Percentiles rank a stretch among this genome's conserved stretches.
These are phyloP conservation scores for Cercospora sesami DNA, from an alignment of 2,329 filamentous ascomycete genomes.

Conservation along the genomic window DNA sequence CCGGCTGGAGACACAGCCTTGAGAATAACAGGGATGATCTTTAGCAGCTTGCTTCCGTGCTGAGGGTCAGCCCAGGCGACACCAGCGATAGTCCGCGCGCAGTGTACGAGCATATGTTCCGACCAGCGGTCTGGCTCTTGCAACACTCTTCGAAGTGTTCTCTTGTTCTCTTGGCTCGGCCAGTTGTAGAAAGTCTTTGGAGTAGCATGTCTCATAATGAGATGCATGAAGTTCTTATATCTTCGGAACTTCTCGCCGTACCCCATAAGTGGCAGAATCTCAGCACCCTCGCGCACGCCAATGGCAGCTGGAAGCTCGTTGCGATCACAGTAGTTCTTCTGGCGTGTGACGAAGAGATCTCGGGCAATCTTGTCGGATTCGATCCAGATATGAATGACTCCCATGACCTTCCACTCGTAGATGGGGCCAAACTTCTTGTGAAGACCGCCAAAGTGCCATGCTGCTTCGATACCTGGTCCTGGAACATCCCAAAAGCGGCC, in stretches of 20 bases:
- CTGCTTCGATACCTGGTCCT: slow-evolving; percentile 37
- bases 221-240: slow-evolving; percentile 42
- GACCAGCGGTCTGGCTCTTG: slow-evolving; percentile 38
- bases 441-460: slow-evolving; percentile 39
- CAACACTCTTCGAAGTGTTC: slow-evolving; percentile 36
- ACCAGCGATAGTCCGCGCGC: slow-evolving; percentile 37
- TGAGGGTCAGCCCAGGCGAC: slow-evolving; percentile 39
- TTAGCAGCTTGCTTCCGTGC: slow-evolving; percentile 39
- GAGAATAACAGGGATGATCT: slow-evolving; percentile 38
- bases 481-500: slow-evolving; percentile 40
- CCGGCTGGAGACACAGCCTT: slow-evolving; percentile 39
- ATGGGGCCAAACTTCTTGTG: slow-evolving; percentile 40
- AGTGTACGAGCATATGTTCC: slow-evolving; percentile 39
- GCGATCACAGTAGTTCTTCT: slow-evolving; percentile 39
- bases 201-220: slow-evolving; percentile 37
- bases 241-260: slow-evolving; percentile 36
- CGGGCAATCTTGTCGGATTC: slow-evolving; percentile 40
- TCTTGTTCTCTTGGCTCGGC: slow-evolving; percentile 39
- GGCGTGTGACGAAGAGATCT: slow-evolving; percentile 38
- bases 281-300: slow-evolving; percentile 36
- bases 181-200: slow-evolving; percentile 38
- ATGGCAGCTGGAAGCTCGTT: slow-evolving; percentile 39
- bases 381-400: slow-evolving; percentile 39
- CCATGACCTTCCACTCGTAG: slow-evolving; percentile 41
- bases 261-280: slow-evolving; percentile 39